phyloP scores from a whole-genome alignment of 345 rosid species.

The Citrus reticulata region DNA sequence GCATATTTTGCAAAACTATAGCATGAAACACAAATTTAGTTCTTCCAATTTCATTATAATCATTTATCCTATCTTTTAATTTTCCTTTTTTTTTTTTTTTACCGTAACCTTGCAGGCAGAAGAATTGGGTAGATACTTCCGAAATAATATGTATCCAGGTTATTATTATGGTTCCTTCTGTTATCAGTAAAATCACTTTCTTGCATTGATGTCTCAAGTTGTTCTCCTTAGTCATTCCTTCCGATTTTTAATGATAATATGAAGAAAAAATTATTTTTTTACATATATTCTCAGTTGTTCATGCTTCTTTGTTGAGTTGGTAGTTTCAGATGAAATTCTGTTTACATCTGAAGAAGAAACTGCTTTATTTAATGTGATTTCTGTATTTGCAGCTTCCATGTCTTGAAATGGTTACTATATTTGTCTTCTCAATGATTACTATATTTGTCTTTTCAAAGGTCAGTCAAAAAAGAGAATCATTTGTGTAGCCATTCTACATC shows the following conservation, averaged over 20 bases:
- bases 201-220: background rate
- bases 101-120: conserved; percentile 62
- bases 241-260: background rate
- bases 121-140: conserved; percentile 95
- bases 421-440: background rate
- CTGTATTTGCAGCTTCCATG: background rate
- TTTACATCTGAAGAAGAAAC: background rate
- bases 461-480: background rate
- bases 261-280: background rate
- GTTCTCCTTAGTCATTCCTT: background rate
- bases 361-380: background rate
- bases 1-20: background rate
- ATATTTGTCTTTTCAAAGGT: background rate
- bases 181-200: background rate
- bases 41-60: background rate
- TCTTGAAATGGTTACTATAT: background rate
- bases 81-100: background rate
- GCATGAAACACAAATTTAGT: background rate
- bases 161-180: conserved; percentile 11
- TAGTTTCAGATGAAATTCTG: background rate
- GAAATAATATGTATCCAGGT: conserved; percentile 99
- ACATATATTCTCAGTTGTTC: background rate
- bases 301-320: background rate
- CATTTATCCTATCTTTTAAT: background rate
- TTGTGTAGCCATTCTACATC: background rate